Evolutionary conservation across 2,329 filamentous ascomycete species (phyloP).

Genomic region (Cucurbitaria berberidis): DNA sequence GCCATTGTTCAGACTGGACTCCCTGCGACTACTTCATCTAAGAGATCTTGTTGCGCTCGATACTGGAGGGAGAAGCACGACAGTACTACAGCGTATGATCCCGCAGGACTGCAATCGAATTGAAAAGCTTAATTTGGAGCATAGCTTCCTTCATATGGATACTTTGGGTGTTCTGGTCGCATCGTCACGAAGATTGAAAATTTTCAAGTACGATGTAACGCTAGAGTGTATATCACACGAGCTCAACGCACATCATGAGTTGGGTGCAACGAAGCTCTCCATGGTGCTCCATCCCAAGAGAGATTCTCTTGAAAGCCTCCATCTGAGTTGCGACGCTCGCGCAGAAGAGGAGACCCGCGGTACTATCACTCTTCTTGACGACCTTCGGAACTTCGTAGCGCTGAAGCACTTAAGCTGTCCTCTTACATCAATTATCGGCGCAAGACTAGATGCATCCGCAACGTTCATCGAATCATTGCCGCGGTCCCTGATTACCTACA

Average conservation of each 20-base stretch:
- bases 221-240: not conserved
- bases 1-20: conserved; percentile 31
- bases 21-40: conserved; percentile 25
- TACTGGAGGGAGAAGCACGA: conserved; percentile 1
- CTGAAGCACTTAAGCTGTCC: conserved; percentile 21
- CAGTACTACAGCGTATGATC: conserved; percentile 20
- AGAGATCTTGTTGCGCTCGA: conserved; percentile 13
- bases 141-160: conserved; percentile 13
- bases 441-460: conserved; percentile 1
- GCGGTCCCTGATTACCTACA: conserved; percentile 13
- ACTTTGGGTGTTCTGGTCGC: conserved; percentile 22
- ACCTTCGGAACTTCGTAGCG: conserved; percentile 14
- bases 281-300: conserved; percentile 17
- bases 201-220: conserved; percentile 18
- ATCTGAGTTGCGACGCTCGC: conserved; percentile 7
- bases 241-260: not conserved
- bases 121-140: conserved; percentile 20
- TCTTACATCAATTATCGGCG: conserved; percentile 13
- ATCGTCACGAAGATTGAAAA: conserved; percentile 20
- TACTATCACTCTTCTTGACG: conserved; percentile 5
- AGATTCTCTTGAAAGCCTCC: conserved; percentile 16
- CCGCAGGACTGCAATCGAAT: conserved; percentile 22
- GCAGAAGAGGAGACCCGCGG: conserved; percentile 1
- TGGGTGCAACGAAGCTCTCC: conserved; percentile 2
- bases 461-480: conserved; percentile 22